Percentiles rank a stretch among this genome's conserved stretches.
Conservation (phyloP, 2,329 filamentous ascomycete species). For the Penicillium glabrum region DNA sequence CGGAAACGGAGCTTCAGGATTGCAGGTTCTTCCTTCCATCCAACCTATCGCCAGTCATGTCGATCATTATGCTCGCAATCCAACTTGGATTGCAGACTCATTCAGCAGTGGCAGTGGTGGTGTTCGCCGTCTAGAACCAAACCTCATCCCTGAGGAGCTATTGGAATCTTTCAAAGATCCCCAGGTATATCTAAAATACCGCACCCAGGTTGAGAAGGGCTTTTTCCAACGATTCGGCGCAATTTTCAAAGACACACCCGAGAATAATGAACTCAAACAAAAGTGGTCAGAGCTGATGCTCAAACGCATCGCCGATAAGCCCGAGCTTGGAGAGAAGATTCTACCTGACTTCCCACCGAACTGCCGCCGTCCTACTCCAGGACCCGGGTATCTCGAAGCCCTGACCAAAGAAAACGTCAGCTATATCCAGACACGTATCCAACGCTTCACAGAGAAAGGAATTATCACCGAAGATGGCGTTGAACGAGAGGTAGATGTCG, state of each 20-base stretch:
- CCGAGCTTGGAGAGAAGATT: slow-evolving; percentile 56
- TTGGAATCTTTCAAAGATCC: slow-evolving; percentile 61
- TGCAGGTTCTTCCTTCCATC: slow-evolving; percentile 51
- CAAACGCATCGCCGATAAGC: slow-evolving; percentile 53
- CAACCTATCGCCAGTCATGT: slow-evolving; percentile 47
- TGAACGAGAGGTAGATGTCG: slow-evolving; percentile 59
- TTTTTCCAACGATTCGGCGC: slow-evolving; percentile 62
- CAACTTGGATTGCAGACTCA: slow-evolving; percentile 67
- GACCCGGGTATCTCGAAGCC: slow-evolving; percentile 67
- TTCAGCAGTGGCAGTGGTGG: slow-evolving; percentile 54
- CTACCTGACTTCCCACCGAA: slow-evolving; percentile 64
- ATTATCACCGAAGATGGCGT: slow-evolving; percentile 61
- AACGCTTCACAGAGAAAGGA: slow-evolving; percentile 58
- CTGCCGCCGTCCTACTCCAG: slow-evolving; percentile 65
- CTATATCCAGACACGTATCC: slow-evolving; percentile 59
- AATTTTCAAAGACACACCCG: slow-evolving; percentile 55
- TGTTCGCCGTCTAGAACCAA: slow-evolving; percentile 55
- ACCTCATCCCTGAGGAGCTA: slow-evolving; percentile 55
- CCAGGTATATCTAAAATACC: slow-evolving; percentile 59
- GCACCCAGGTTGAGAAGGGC: slow-evolving; percentile 58
- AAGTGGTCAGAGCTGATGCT: slow-evolving; percentile 56
- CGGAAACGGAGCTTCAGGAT: slow-evolving; percentile 63
- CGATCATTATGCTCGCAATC: slow-evolving; percentile 65
- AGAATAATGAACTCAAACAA: slow-evolving; percentile 50
- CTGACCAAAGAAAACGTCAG: slow-evolving; percentile 62